Base-by-base conservation (phyloP, 2,329 filamentous ascomycete genomes). In the Diaporthe citriasiana region DNA sequence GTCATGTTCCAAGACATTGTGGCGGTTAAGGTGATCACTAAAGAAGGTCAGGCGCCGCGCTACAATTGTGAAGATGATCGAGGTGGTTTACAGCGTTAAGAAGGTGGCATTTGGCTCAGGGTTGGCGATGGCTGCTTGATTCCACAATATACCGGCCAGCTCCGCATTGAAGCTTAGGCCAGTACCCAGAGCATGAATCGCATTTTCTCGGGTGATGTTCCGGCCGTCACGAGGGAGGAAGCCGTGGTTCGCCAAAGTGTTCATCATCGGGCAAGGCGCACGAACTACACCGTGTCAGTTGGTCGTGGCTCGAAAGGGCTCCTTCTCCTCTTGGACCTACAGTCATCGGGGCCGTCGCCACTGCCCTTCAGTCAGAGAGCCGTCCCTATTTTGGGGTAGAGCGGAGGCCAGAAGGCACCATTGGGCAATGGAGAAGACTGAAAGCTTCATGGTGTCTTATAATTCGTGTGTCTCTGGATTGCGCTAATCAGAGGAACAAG, bases 181-280 rank as follows among this genome's bases (percentile, higher is more conserved):
- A 0, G 80, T 77, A 4, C 76, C 76, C 45, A 89, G 76, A 30
- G 80, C 87, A 9, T 80, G 76, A 9, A 86, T 77, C 0, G 83
- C 82, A 27, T 81, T 82, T 60, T 82, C 78, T 45, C 80, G 76
- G 17, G 83, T 85, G 69, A 88, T 80, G 76, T 85, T 81, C 57
- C 80, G 81, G 51, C 87, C 87, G 70, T 86, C 78, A 65, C 82
- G 87, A 4, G 85, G 86, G 1, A 89, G 82, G 72, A 85, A 87
- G 19, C 84, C 84, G 74, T 89, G 85, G 77, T 89, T 89, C 6
- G 86, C 84, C n/a, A 89, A 79, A 0, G 87, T 84, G 77, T 89
- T 89, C 72, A 89, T 80, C 83, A 87, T 87, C 0, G 87, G 87
- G 73, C 87, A 89, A 33, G 87, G 86, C 0, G 83, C 82, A 22